Base-by-base conservation (phyloP, 2,329 filamentous ascomycete genomes). In the Teratosphaeria viscida region DNA sequence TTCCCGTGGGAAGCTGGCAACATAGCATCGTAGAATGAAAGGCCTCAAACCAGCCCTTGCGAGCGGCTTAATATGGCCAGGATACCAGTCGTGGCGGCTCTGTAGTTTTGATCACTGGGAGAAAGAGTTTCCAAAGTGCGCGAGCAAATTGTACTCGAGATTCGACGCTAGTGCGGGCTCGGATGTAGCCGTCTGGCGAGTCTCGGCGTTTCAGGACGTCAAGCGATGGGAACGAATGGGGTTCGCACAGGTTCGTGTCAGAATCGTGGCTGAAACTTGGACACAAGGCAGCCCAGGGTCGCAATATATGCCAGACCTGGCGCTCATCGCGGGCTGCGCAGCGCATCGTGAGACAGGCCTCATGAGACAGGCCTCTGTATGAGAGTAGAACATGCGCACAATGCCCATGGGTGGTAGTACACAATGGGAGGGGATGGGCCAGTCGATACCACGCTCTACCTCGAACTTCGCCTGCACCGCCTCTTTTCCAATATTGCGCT, bases 41-140 rank as follows among this genome's bases (percentile, higher is more conserved):
- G 52, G 26, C 55, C 55, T 29, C 39, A 34, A 57, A 54, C 27
- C 52, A 53, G 52, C 61, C 61, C 65, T 60, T 61, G 59, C 52
- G 27, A 54, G 52, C 32, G 43, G 43, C 52, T 60, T 65, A 64
- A 63, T 62, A 63, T 74, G 73, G 72, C 74, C 76, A 74, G 76
- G 76, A 79, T 83, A 81, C 79, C 77, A 81, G 84, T 86, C 85
- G 85, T 88, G 85, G 85, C 85, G 80, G 82, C 76, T 82, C 81
- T 77, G 81, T 81, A 79, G 70, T 82, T 85, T 85, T 84, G 79
- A 81, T 81, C 66, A 52, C 60, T 66, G 61, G 73, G 75, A 74
- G 72, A 75, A 74, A 76, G 65, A 66, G 65, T 65, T 64, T 57
- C 53, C 54, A 52, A 62, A 66, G 65, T 59, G 47, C 49, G 47